Percentiles rank a stretch among this genome's conserved stretches.
These are phyloP conservation scores for Coemansia sp. DNA, from an alignment of 192 early-diverging fungal genomes.

Conservation along the genomic window DNA sequence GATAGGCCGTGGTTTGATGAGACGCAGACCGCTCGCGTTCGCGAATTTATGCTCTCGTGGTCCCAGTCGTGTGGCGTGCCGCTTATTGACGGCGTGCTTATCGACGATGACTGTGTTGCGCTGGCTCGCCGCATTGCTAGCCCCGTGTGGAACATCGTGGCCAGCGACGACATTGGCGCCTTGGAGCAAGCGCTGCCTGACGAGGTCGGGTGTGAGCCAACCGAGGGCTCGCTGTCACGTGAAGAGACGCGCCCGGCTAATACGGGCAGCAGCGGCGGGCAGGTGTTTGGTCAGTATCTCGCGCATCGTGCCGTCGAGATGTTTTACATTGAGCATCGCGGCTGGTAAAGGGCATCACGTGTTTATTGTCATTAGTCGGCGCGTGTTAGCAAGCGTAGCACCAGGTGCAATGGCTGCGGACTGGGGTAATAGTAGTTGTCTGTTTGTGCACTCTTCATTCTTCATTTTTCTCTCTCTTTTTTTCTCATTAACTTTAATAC, in stretches of 20 bases:
- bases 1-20: conserved; percentile 42
- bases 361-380: background rate
- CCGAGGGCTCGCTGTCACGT: background rate
- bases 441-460: background rate
- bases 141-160: conserved; percentile 28
- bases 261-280: background rate
- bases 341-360: conserved; percentile 29
- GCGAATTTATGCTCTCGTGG: conserved; percentile 37
- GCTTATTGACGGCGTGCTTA: conserved; percentile 37
- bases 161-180: conserved; percentile 1
- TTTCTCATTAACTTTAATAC: background rate
- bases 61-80: conserved; percentile 33
- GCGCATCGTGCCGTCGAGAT: conserved; percentile 51
- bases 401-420: background rate
- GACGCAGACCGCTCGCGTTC: conserved; percentile 25
- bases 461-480: background rate
- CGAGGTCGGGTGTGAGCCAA: background rate
- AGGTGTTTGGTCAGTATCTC: conserved; percentile 42
- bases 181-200: background rate
- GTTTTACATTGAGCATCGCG: conserved; percentile 54
- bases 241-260: background rate
- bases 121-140: conserved; percentile 8
- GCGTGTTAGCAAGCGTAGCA: background rate
- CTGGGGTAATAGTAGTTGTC: background rate
- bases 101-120: conserved; percentile 7